Percentiles rank a stretch among this genome's conserved stretches.
These are phyloP conservation scores for Miscanthus lutarioriparius DNA, from an alignment of 176 grass and related monocot genomes.

Conservation along the genomic window DNA sequence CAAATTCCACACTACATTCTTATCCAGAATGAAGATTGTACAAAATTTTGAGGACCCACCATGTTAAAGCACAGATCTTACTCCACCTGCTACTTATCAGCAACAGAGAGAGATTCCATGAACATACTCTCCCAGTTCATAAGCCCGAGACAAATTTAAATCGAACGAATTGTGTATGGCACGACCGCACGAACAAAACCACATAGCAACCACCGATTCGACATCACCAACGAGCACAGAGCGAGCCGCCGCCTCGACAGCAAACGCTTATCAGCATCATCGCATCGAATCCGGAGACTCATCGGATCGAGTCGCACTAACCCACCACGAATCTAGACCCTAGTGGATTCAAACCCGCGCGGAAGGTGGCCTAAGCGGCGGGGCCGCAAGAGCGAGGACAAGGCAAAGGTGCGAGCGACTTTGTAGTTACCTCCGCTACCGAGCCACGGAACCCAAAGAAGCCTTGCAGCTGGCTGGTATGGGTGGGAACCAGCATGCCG, in stretches of 20 bases:
- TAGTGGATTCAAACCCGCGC: conserved; percentile 2
- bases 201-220: neutral
- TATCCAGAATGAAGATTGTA: neutral
- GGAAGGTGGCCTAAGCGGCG: conserved; percentile 11
- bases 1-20: neutral
- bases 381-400: neutral
- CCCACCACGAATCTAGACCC: conserved; percentile 1
- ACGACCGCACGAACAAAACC: neutral
- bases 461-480: too few species aligned
- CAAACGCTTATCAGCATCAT: neutral
- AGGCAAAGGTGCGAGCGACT: neutral
- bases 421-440: too few species aligned
- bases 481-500: too few species aligned
- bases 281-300: neutral
- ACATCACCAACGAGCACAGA: neutral
- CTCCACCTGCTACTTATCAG: neutral
- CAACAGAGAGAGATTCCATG: neutral
- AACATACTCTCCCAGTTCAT: neutral
- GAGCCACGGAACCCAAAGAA: too few species aligned
- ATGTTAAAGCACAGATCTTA: neutral
- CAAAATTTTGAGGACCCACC: neutral
- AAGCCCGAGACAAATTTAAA: neutral
- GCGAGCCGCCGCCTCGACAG: neutral
- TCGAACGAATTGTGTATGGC: neutral
- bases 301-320: neutral